Base-by-base conservation (phyloP, 495 filamentous ascomycete species). In the Neurospora sp. region DNA sequence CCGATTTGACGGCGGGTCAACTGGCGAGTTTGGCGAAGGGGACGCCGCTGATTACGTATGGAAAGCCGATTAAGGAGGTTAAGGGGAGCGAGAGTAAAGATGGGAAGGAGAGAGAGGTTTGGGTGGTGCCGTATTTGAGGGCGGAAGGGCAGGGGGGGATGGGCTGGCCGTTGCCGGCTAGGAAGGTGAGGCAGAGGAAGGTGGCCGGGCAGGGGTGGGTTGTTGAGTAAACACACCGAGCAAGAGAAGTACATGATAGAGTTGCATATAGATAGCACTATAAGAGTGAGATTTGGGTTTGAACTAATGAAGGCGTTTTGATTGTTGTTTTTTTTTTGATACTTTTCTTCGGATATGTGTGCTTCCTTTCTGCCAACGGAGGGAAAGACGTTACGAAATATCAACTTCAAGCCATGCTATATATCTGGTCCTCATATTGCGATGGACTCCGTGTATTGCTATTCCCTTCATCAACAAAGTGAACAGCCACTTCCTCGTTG, bases 61-160 rank as follows among this genome's bases (percentile, higher is more conserved):
- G 93, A 0, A 99, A 98, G 85, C 96, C 96, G 4, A 89, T 98
- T 43, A 96, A 95, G 84, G 90, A 92, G 76, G 78, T 82, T 21
- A 78, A 82, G 70, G 79, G 72, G 0, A 75, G 73, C 10, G 77
- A 79, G 45, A 88, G 88, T 9, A 84, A 74, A 17, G 89, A 88
- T 31, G 86, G 86, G 31, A 85, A 86, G 77, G 85, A 85, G 72
- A 86, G 94, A 72, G 89, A 92, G 75, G 92, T 91, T 74, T 97
- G 92, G 92, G 92, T 97, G 34, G 87, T 95, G 70, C 92, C 92
- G 42, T 90, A 89, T 76, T 82, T 93, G 54, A 89, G 93, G 9
- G 89, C 91, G 8, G 87, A 90, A 72, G 85, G 79, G 31, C 89
- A 88, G 17, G 87, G 87, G 0, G 84, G 83, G 0, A 83, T 90